A percentile compares a stretch with the other conserved stretches of the same genome.
Evolutionary conservation across 2,329 filamentous ascomycete species (phyloP).

Genomic region (Penicillium sclerotiorum): DNA sequence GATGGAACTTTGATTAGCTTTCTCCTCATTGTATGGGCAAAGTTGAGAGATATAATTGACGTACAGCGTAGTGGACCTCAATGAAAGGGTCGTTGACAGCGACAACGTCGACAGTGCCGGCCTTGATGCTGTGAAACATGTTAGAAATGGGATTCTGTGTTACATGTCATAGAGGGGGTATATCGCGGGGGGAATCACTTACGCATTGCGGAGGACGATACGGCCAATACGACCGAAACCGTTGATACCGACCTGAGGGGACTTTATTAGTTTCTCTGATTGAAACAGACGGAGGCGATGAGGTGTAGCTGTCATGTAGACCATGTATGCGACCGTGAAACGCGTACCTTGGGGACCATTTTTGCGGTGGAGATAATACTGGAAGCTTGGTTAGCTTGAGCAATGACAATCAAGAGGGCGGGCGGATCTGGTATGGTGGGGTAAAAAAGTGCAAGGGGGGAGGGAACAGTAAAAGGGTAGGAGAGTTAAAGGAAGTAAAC

Average conservation of each 20-base stretch:
- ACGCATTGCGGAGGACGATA: constrained; percentile 98
- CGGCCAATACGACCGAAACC: constrained; percentile 99
- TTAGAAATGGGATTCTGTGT: constrained; percentile 20
- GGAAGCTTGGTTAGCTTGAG: constrained; percentile 25
- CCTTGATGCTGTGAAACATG: constrained; percentile 65
- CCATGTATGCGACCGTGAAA: too few species aligned
- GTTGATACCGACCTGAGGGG: constrained; percentile 86
- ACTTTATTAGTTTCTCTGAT: neutral
- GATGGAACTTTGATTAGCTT: neutral
- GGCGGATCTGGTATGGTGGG: constrained; percentile 1
- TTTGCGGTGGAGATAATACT: constrained; percentile 32
- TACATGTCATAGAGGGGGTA: neutral
- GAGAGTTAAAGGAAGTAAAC: constrained; percentile 1
- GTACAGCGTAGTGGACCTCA: constrained; percentile 93
- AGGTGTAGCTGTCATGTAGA: too few species aligned
- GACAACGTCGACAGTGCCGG: constrained; percentile 85
- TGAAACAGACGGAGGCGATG: neutral
- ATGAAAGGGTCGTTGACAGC: constrained; percentile 99
- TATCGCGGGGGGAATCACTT: constrained; percentile 44
- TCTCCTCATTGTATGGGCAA: too few species aligned
- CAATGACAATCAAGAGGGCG: neutral
- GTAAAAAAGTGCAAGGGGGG: neutral
- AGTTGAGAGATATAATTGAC: constrained; percentile 45
- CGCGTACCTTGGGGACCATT: constrained; percentile 40
- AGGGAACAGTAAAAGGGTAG: constrained; percentile 7